A percentile compares a stretch with the other conserved stretches of the same genome.
Conservation (phyloP, 495 filamentous ascomycete genomes). For the Chlorociboria aeruginascens region DNA sequence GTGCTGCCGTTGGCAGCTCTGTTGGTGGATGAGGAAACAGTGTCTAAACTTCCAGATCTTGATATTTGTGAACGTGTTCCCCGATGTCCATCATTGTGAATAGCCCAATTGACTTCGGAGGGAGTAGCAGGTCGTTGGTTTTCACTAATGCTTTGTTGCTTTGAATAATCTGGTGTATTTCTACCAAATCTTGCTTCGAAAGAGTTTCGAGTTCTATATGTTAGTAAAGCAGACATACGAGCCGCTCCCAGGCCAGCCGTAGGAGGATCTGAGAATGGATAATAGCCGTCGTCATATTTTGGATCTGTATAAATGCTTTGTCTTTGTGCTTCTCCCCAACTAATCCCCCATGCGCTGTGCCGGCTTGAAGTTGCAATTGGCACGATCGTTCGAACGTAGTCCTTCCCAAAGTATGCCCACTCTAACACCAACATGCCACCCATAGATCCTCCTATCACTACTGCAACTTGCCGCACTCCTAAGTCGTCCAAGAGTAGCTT, state of each 20-base stretch:
- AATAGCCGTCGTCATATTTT: conserved; percentile 97
- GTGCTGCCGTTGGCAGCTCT: conserved; percentile 1
- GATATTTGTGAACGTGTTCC: conserved; percentile 25
- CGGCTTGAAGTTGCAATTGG: conserved; percentile 90
- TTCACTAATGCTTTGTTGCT: conserved; percentile 66
- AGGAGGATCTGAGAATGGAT: conserved; percentile 72
- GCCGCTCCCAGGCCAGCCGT: conserved; percentile 80
- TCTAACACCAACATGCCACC: conserved; percentile 95
- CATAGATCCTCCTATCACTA: conserved; percentile 94
- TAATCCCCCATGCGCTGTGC: conserved; percentile 98
- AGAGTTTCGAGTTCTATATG: conserved; percentile 90
- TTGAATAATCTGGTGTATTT: conserved; percentile 77
- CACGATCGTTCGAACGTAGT: conserved; percentile 84
- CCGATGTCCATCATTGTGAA: conserved; percentile 92
- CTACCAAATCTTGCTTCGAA: conserved; percentile 92
- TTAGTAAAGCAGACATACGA: conserved; percentile 91
- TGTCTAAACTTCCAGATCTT: conserved; percentile 6
- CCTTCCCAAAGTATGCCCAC: conserved; percentile 91
- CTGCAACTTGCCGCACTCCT: conserved; percentile 74
- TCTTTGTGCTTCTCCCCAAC: conserved; percentile 94
- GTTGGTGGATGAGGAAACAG: neutral
- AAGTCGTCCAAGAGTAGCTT: conserved; percentile 84
- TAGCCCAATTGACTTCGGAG: conserved; percentile 75
- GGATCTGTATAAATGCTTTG: conserved; percentile 98
- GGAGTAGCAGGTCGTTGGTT: conserved; percentile 48